Conservation (phyloP, 108 stramenopile genomes). For the Skeletonema grethae region DNA sequence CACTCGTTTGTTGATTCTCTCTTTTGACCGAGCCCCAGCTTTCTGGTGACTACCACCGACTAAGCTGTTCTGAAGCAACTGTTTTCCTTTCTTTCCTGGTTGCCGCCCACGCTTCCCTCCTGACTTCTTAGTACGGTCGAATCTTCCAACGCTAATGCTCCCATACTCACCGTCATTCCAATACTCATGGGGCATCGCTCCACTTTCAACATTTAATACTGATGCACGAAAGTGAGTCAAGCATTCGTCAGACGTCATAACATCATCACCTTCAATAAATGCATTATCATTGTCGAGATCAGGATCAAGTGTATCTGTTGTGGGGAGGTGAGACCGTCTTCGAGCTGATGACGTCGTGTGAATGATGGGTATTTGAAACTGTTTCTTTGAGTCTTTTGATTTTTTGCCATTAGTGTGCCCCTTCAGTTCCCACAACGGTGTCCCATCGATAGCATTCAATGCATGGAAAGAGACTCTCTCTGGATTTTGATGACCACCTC, state of each 20-base stretch:
- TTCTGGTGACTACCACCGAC: conserved; percentile 4
- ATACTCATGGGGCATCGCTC: conserved; percentile 49
- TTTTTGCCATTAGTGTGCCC: conserved; percentile 10
- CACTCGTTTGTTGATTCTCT: conserved; percentile 1
- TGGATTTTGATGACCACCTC: conserved; percentile 8
- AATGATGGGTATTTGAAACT: conserved; percentile 26
- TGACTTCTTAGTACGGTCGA: conserved; percentile 36
- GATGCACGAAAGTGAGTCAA: conserved; percentile 47
- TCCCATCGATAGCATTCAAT: conserved; percentile 70
- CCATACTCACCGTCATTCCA: conserved; percentile 43
- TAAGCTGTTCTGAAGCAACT: neutral
- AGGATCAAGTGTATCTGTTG: conserved; percentile 31
- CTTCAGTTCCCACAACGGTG: conserved; percentile 59
- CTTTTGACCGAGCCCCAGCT: conserved; percentile 14
- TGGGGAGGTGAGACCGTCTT: conserved; percentile 65
- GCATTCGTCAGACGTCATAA: conserved; percentile 52
- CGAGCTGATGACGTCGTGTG: conserved; percentile 64
- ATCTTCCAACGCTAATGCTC: conserved; percentile 47
- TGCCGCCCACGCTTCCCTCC: conserved; percentile 27
- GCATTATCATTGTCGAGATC: conserved; percentile 46
- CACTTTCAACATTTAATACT: conserved; percentile 41
- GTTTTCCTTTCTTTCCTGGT: conserved; percentile 9
- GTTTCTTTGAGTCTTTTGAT: conserved; percentile 15
- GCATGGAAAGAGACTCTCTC: conserved; percentile 56
- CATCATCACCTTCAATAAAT: conserved; percentile 48